Evolutionary conservation across 1,139 yeast genomes (phyloP).

Genomic region (Geotrichum fermentans): DNA sequence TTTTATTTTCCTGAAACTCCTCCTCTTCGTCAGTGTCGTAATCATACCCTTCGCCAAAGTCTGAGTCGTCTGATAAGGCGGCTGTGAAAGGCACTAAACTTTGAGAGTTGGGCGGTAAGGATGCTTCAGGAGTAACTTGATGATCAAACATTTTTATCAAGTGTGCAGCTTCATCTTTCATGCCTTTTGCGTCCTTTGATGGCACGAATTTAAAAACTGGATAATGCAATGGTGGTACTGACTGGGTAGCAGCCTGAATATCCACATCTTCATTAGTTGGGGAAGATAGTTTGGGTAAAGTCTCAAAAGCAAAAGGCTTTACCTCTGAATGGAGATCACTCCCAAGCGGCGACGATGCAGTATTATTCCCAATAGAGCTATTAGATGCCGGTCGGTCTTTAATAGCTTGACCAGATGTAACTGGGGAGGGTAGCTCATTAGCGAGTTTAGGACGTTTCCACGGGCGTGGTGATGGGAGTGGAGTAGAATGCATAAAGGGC

Average conservation of each 20-base stretch:
- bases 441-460: constrained; percentile 7
- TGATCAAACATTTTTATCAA: constrained; percentile 6
- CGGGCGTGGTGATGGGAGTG: background rate
- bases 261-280: background rate
- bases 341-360: background rate
- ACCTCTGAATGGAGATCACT: background rate
- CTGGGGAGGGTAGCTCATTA: background rate
- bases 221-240: background rate
- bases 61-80: constrained; percentile 14
- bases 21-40: constrained; percentile 22
- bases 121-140: background rate
- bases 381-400: too few species aligned
- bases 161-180: constrained; percentile 1
- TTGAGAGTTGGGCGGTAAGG: constrained; percentile 6
- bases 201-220: constrained; percentile 10
- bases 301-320: constrained; percentile 1
- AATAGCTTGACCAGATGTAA: background rate
- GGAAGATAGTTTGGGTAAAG: background rate
- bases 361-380: background rate
- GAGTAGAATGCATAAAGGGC: constrained; percentile 1
- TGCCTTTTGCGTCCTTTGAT: background rate
- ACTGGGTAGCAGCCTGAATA: background rate
- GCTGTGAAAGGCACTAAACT: constrained; percentile 11
- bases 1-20: constrained; percentile 3
- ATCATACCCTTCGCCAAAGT: constrained; percentile 20